Percentiles rank a stretch among this genome's conserved stretches.
These are phyloP conservation scores for Physcomitrellopsis africana DNA, from an alignment of 225 moss, liverwort and hornwort species.

Conservation along the genomic window DNA sequence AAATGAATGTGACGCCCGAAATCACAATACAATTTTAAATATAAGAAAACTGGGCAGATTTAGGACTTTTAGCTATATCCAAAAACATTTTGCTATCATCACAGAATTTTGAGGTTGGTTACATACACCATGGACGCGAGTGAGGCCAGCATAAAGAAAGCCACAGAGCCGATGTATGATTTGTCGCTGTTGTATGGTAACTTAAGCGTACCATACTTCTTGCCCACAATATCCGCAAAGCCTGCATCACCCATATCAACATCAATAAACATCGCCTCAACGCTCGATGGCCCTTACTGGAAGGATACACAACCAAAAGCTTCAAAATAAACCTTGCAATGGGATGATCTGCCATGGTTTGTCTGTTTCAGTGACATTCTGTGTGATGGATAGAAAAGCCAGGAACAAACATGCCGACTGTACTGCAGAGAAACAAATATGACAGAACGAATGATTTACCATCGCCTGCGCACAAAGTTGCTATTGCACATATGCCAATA, in stretches of 20 bases:
- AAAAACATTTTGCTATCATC: background rate
- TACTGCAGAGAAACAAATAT: background rate
- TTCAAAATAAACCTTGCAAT: background rate
- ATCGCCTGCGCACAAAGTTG: conserved; percentile 84
- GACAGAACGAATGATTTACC: conserved; percentile 41
- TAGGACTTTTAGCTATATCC: background rate
- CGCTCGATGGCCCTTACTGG: background rate
- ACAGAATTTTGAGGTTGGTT: background rate
- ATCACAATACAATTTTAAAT: too few relatives aligned
- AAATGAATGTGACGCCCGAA: too few relatives aligned
- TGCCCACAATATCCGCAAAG: conserved; percentile 85
- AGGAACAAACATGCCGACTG: background rate
- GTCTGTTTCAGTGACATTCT: background rate
- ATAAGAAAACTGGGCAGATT: background rate
- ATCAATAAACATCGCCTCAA: background rate
- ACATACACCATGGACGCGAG: conserved; percentile 60
- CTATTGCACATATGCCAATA: conserved; percentile 73
- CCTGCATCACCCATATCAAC: conserved; percentile 52
- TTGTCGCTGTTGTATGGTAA: conserved; percentile 67
- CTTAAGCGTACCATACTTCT: conserved; percentile 62
- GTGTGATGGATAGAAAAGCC: background rate
- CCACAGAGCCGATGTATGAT: conserved; percentile 56
- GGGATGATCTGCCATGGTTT: background rate
- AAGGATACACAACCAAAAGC: background rate
- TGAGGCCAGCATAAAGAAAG: conserved; percentile 59